Evolutionary conservation across 768 basidiomycete species (phyloP).

Genomic region (Boletellus emodensis): DNA sequence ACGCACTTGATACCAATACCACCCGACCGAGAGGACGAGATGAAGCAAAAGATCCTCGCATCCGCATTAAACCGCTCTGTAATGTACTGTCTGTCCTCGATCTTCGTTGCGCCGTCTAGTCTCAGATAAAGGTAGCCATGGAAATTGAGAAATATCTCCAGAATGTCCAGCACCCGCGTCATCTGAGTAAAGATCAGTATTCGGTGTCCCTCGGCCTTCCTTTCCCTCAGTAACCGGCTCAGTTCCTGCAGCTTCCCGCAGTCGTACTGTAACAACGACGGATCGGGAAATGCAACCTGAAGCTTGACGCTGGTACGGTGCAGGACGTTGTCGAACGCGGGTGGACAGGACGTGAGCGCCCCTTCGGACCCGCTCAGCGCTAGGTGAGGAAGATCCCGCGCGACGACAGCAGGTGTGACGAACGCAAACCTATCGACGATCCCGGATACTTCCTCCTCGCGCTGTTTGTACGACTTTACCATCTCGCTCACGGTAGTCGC

Average conservation of each 20-base stretch:
- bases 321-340: conserved; percentile 61
- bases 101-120: conserved; percentile 93
- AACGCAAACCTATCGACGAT: conserved; percentile 72
- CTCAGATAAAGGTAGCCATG: conserved; percentile 92
- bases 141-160: conserved; percentile 89
- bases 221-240: conserved; percentile 71
- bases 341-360: conserved; percentile 28
- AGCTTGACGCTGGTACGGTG: conserved; percentile 77
- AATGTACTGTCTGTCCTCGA: conserved; percentile 89
- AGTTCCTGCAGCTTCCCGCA: conserved; percentile 93
- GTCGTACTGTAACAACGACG: conserved; percentile 87
- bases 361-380: conserved; percentile 47
- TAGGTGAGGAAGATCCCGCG: conserved; percentile 64
- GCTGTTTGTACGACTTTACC: conserved; percentile 61
- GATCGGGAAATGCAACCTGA: conserved; percentile 91
- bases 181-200: conserved; percentile 96
- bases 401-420: conserved; percentile 74
- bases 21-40: conserved; percentile 73
- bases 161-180: conserved; percentile 90
- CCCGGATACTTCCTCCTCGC: conserved; percentile 51
- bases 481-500: conserved; percentile 40
- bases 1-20: conserved; percentile 93
- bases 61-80: conserved; percentile 86
- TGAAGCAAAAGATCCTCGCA: conserved; percentile 80
- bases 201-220: conserved; percentile 84